Percentiles rank a stretch among this genome's conserved stretches.
Conservation (phyloP, 352 stramenopile species). For the Phytophthora gonapodyides region DNA sequence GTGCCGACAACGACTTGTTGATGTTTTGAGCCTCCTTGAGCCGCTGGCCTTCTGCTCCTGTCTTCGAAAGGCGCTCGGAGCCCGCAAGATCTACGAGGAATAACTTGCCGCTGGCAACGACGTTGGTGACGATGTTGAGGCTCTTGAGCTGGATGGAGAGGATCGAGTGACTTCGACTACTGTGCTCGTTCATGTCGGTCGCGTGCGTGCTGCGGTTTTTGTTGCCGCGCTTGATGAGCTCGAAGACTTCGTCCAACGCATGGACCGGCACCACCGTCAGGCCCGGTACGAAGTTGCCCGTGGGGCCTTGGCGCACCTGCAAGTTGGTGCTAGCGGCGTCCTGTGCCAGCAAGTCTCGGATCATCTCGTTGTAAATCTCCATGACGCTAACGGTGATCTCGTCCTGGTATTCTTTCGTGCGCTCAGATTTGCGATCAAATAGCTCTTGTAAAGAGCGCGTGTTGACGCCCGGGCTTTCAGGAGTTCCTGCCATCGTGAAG, state of each 20-base stretch:
- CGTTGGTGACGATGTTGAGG: constrained; percentile 77
- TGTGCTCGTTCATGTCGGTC: constrained; percentile 91
- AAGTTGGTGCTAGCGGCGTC: constrained; percentile 82
- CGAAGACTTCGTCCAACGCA: constrained; percentile 81
- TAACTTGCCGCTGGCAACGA: constrained; percentile 74
- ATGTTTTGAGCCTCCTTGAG: constrained; percentile 94
- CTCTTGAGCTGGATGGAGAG: constrained; percentile 88
- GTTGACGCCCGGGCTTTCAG: constrained; percentile 83
- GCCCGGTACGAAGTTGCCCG: constrained; percentile 84
- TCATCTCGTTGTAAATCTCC: constrained; percentile 98
- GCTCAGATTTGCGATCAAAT: constrained; percentile 73
- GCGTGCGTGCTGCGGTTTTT: constrained; percentile 88
- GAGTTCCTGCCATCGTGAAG: constrained; percentile 79
- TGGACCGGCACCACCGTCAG: constrained; percentile 78
- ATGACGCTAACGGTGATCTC: constrained; percentile 92
- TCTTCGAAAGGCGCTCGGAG: constrained; percentile 91
- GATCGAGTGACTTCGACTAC: constrained; percentile 88
- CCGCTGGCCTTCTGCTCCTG: constrained; percentile 79
- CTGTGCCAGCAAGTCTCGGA: constrained; percentile 92
- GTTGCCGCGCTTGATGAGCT: constrained; percentile 84
- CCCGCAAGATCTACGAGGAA: constrained; percentile 92
- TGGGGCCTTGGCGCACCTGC: constrained; percentile 80
- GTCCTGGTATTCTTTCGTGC: constrained; percentile 80
- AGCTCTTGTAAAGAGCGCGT: constrained; percentile 83
- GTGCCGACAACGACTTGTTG: constrained; percentile 94